A percentile compares a stretch with the other conserved stretches of the same genome.
Conservation (phyloP, 495 filamentous ascomycete genomes). For the Bathelium albidoporum region DNA sequence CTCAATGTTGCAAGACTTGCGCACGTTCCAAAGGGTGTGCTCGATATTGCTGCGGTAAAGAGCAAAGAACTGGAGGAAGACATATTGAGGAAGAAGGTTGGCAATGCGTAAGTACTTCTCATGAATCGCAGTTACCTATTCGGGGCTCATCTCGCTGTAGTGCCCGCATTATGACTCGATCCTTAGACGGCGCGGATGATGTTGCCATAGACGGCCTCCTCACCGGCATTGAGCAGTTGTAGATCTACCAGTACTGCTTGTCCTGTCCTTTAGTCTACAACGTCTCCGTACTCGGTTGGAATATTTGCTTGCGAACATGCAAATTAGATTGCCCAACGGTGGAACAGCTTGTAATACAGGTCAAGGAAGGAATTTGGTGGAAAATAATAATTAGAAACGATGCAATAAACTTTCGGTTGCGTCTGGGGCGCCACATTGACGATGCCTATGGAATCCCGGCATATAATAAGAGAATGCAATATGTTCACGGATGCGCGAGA, state of each 20-base stretch:
- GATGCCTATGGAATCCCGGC: too few relatives aligned
- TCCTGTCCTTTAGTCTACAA: too few relatives aligned
- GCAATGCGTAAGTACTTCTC: background rate
- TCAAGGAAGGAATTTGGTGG: background rate
- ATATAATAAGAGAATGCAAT: too few relatives aligned
- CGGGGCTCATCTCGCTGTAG: background rate
- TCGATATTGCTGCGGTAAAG: slow-evolving; percentile 70
- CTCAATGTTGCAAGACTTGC: slow-evolving; percentile 87
- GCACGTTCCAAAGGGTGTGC: slow-evolving; percentile 60
- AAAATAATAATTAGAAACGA: background rate
- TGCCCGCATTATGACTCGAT: background rate
- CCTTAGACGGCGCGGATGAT: background rate
- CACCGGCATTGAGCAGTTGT: background rate
- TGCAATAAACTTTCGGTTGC: background rate
- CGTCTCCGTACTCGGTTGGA: too few relatives aligned
- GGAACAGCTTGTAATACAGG: background rate
- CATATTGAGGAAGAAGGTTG: slow-evolving; percentile 48
- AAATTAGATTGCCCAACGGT: background rate
- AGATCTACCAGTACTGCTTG: too few relatives aligned
- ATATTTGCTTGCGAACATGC: too few relatives aligned
- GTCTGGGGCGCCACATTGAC: too few relatives aligned
- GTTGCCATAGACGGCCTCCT: background rate
- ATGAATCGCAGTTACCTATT: background rate
- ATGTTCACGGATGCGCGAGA: too few relatives aligned
- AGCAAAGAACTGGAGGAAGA: slow-evolving; percentile 69